These are phyloP conservation scores for Mycena leptocephala DNA, from an alignment of 768 basidiomycete genomes.

Conservation along the genomic window DNA sequence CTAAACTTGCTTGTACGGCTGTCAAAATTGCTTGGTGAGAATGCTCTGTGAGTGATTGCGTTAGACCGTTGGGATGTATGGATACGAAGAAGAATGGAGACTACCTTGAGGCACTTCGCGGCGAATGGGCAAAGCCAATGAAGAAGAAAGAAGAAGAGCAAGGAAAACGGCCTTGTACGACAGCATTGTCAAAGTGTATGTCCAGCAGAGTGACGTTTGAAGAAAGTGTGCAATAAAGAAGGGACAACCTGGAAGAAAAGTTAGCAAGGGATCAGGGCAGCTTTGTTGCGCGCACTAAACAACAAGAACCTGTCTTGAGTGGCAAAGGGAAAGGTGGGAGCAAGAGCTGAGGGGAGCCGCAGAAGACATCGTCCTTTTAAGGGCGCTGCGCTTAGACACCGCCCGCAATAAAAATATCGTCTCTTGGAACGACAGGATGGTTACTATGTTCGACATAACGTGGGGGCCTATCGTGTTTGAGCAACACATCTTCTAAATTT, in stretches of 20 bases:
- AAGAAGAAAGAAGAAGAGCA: conserved; percentile 53
- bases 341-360: conserved; percentile 22
- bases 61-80: not conserved
- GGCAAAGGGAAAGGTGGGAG: conserved; percentile 55
- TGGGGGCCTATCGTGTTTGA: too few relatives aligned
- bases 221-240: conserved; percentile 40
- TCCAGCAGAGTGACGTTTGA: conserved; percentile 43
- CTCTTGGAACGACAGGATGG: too few relatives aligned
- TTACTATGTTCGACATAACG: too few relatives aligned
- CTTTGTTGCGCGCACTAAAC: conserved; percentile 34
- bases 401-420: too few relatives aligned
- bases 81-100: not conserved
- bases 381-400: too few relatives aligned
- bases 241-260: conserved; percentile 40
- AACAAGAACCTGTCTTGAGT: conserved; percentile 73
- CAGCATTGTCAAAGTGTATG: conserved; percentile 51
- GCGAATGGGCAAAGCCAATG: conserved; percentile 59
- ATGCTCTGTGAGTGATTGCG: conserved; percentile 62
- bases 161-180: conserved; percentile 53
- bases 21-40: conserved; percentile 78
- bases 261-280: not conserved
- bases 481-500: too few relatives aligned
- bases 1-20: too few relatives aligned
- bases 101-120: conserved; percentile 80
- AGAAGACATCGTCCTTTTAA: conserved; percentile 20